Evolutionary conservation across 1,284 basidiomycete genomes (phyloP), one percentile per base, ranked within the genome.

Genomic region (Microbotryum violaceum): DNA sequence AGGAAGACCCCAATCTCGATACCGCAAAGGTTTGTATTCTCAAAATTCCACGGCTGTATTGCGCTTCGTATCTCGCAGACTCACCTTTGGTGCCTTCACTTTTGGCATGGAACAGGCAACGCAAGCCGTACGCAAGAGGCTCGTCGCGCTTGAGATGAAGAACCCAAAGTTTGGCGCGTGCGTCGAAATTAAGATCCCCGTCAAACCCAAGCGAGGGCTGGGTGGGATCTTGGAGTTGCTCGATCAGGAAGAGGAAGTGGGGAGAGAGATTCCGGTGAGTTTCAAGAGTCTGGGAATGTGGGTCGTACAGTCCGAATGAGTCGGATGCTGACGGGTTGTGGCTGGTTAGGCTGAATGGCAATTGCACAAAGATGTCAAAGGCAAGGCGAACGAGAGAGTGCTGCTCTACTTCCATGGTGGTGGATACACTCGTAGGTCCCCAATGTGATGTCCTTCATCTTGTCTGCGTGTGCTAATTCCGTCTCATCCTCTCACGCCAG

Each of bases 341-440:
- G 27, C 27, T 27, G 27, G 27, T 27, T 27, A 27, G 27, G 65
- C 65, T 5, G 65, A 67, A 21, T 67, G 65, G 65, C 42, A 55
- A n/a, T 44, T 52, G 6, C 60, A 62, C 50, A 54, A 27, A 48
- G 47, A 44, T 4, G 47, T 54, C 33, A n/a, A 21, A n/a, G 49
- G 5, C 44, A 54, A 44, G 1, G 23, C 20, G 27, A 53, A 12
- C 27, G 33, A 53, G 16, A 54, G 54, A 23, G 57, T 68, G 12
- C 27, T 70, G 2, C 60, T 70, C 2, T 68, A 66, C 46, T 29
- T 65, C 0, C 69, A 70, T 33, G 69, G 69, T 10, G 69, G 64
- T 25, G 62, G 58, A 27, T 58, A 64, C 27, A 55, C 52, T n/a
- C 37, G 37, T 58, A 14, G 21, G 21, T 21, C 20, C 10, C 48